A percentile compares a stretch with the other conserved stretches of the same genome.
Conservation (phyloP, 805 yeast genomes). For the Candida schatavii region DNA sequence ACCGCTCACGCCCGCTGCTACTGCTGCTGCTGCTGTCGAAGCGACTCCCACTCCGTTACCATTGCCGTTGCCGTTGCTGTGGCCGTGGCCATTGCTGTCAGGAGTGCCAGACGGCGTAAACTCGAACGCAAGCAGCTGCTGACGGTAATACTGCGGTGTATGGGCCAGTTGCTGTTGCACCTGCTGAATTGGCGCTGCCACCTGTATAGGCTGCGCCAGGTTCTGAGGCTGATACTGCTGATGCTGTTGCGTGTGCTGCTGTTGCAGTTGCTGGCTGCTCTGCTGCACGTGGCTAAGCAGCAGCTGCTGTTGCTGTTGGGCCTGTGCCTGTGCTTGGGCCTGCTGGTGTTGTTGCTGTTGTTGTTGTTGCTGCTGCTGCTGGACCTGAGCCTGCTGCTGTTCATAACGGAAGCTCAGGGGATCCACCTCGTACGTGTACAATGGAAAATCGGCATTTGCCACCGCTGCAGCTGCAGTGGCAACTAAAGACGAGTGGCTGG, state of each 20-base stretch:
- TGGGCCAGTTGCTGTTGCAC: not conserved
- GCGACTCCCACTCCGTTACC: not conserved
- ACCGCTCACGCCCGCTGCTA: not conserved
- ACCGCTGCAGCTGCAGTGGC: conserved; percentile 7
- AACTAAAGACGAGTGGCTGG: conserved; percentile 1
- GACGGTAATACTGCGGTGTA: not conserved
- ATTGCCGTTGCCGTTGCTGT: not conserved
- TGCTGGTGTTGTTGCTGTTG: conserved; percentile 1
- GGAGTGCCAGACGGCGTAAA: conserved; percentile 14
- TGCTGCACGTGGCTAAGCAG: no score
- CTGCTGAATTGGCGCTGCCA: no score
- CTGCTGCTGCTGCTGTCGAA: not conserved
- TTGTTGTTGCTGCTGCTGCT: conserved; percentile 5
- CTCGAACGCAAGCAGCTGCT: conserved; percentile 1
- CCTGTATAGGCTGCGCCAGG: no score
- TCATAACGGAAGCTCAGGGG: conserved; percentile 2
- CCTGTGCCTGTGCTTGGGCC: conserved; percentile 1
- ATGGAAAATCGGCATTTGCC: conserved; percentile 1
- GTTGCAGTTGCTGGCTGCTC: conserved; percentile 13
- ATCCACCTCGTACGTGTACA: conserved; percentile 3
- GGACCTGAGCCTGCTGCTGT: not conserved
- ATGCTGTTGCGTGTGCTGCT: conserved; percentile 14
- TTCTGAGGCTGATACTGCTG: not conserved
- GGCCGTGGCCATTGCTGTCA: conserved; percentile 5
- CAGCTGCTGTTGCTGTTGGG: conserved; percentile 4